A percentile compares a stretch with the other conserved stretches of the same genome.
Evolutionary conservation across 140 eudicot species (phyloP).

Genomic region (Oenanthe javanica): DNA sequence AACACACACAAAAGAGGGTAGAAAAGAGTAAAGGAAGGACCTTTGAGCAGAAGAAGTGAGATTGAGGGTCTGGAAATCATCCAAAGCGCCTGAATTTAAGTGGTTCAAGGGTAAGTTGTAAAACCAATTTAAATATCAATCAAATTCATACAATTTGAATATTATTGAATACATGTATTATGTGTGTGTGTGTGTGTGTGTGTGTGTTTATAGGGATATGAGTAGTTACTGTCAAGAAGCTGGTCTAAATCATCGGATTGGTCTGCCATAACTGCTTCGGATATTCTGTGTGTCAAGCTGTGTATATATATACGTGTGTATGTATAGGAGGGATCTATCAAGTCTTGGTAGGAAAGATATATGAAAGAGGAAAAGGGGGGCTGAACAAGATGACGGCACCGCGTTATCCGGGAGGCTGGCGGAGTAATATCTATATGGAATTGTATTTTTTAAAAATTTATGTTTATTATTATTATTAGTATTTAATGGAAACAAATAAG

Average conservation of each 20-base stretch:
- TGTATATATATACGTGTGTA: not conserved
- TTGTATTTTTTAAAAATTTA: not conserved
- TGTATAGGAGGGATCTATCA: not conserved
- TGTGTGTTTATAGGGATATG: no score
- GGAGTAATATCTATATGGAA: not conserved
- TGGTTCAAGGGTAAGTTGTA: not conserved
- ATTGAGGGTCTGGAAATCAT: slow-evolving; percentile 84
- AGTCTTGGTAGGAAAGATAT: not conserved
- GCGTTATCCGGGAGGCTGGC: not conserved
- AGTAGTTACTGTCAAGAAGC: slow-evolving; percentile 72
- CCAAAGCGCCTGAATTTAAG: slow-evolving; percentile 67
- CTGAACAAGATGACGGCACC: not conserved
- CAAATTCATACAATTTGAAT: not conserved
- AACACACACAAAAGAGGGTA: not conserved
- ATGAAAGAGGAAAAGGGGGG: not conserved
- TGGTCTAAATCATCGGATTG: slow-evolving; percentile 74
- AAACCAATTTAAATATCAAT: not conserved
- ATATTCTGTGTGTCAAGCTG: not conserved
- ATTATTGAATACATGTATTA: not conserved
- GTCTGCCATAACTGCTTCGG: slow-evolving; percentile 29
- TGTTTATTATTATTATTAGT: no score
- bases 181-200: no score
- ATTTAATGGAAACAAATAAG: not conserved
- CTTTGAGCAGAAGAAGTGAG: slow-evolving; percentile 76
- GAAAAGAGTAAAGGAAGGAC: slow-evolving; percentile 18